phyloP scores from a whole-genome alignment of 208 protist genomes.

The Acanthamoeba healyi region DNA sequence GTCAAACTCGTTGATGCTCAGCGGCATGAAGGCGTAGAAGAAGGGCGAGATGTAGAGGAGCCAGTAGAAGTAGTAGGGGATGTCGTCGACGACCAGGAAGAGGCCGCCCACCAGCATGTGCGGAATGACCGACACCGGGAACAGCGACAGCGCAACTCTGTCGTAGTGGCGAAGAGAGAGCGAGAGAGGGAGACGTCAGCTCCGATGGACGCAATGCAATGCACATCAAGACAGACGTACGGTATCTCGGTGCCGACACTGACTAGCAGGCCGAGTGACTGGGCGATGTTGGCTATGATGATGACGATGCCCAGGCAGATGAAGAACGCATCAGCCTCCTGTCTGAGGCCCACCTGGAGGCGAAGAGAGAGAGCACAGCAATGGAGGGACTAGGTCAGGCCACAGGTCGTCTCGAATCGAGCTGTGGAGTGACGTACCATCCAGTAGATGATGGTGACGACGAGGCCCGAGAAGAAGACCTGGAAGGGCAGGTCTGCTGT shows the following conservation, averaged over 20 bases:
- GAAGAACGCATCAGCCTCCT: conserved; percentile 7
- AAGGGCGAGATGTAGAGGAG: conserved; percentile 76
- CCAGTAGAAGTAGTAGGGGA: conserved; percentile 78
- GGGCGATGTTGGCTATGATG: conserved; percentile 29
- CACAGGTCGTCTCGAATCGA: too few species aligned
- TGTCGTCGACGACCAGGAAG: conserved; percentile 52
- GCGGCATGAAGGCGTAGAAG: conserved; percentile 74
- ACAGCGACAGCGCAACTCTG: conserved; percentile 8
- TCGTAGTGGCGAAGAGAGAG: too few species aligned
- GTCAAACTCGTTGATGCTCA: conserved; percentile 77
- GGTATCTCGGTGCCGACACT: conserved; percentile 15
- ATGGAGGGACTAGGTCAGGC: too few species aligned
- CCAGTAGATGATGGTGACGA: conserved; percentile 81
- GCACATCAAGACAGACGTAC: not conserved
- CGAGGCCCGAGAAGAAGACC: conserved; percentile 78
- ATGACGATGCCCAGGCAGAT: conserved; percentile 62
- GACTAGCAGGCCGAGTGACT: conserved; percentile 75
- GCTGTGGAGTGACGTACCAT: conserved; percentile 1
- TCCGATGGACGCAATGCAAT: too few species aligned
- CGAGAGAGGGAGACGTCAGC: too few species aligned
- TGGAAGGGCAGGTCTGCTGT: conserved; percentile 76
- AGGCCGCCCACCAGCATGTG: conserved; percentile 77
- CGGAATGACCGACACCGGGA: conserved; percentile 65
- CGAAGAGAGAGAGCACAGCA: not conserved
- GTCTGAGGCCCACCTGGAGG: conserved; percentile 35